Percentiles rank a stretch among this genome's conserved stretches.
These are phyloP conservation scores for Arthrobotrys entomopaga DNA, from an alignment of 2,329 filamentous ascomycete species.

Conservation along the genomic window DNA sequence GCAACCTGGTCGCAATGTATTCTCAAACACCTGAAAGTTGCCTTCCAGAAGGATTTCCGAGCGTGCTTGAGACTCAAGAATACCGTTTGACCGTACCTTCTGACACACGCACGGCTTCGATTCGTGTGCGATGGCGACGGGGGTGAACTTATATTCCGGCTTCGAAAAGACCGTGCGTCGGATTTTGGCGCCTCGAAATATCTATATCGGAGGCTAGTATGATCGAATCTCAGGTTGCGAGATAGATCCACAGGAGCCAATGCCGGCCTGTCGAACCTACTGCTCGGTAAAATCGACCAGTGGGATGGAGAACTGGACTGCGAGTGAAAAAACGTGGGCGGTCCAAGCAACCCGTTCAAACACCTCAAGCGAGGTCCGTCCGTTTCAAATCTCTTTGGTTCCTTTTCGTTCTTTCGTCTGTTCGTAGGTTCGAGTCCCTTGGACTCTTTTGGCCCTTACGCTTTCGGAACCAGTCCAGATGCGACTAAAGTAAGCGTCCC, in stretches of 20 bases:
- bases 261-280: conserved; percentile 7
- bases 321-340: conserved; percentile 11
- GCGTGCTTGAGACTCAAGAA: conserved; percentile 33
- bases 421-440: conserved; percentile 13
- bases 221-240: conserved; percentile 14
- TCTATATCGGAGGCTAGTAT: conserved; percentile 19
- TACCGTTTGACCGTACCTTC: conserved; percentile 35
- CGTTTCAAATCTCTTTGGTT: background rate
- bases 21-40: conserved; percentile 54
- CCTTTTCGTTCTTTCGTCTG: conserved; percentile 1
- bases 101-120: conserved; percentile 33
- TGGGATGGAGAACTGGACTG: background rate
- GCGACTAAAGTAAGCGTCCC: background rate
- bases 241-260: conserved; percentile 20
- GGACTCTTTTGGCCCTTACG: background rate
- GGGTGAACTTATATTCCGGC: conserved; percentile 24
- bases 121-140: conserved; percentile 23
- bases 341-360: background rate
- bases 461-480: background rate
- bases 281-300: conserved; percentile 32
- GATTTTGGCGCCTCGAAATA: conserved; percentile 15
- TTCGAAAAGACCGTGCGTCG: conserved; percentile 36
- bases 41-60: conserved; percentile 55
- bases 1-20: conserved; percentile 55
- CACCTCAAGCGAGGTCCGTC: conserved; percentile 24